Conservation (phyloP, 345 rosid species). For the Microthlaspi erraticum region DNA sequence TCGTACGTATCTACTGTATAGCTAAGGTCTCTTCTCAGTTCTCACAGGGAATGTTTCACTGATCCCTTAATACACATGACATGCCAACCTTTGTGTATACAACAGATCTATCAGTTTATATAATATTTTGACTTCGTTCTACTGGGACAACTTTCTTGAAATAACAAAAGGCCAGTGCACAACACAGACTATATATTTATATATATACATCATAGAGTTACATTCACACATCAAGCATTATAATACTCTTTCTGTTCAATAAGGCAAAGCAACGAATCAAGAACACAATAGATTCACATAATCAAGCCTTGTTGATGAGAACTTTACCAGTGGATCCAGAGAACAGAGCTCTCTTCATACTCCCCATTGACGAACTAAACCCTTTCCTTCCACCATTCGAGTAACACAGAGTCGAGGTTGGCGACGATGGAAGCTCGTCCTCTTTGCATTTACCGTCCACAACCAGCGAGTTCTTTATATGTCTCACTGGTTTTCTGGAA, state of each 20-base stretch:
- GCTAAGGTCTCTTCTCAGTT: slow-evolving; percentile 16
- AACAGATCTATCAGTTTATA: slow-evolving; percentile 28
- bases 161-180: slow-evolving; percentile 16
- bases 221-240: slow-evolving; percentile 34
- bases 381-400: slow-evolving; percentile 30
- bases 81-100: slow-evolving; percentile 34
- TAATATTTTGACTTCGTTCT: slow-evolving; percentile 24
- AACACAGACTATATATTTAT: slow-evolving; percentile 4
- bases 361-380: slow-evolving; percentile 36
- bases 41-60: slow-evolving; percentile 31
- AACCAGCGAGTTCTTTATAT: slow-evolving; percentile 32
- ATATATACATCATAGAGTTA: slow-evolving; percentile 21
- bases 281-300: slow-evolving; percentile 10
- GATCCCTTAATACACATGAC: slow-evolving; percentile 21
- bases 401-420: slow-evolving; percentile 40
- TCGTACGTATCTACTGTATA: slow-evolving; percentile 40
- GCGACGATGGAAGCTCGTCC: slow-evolving; percentile 21
- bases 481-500: slow-evolving; percentile 29
- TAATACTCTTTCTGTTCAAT: slow-evolving; percentile 24
- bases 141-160: slow-evolving; percentile 3
- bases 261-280: slow-evolving; percentile 27
- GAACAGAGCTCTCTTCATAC: slow-evolving; percentile 34
- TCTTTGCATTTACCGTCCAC: slow-evolving; percentile 19
- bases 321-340: slow-evolving; percentile 25
- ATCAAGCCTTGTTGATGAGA: slow-evolving; percentile 28